Percentiles rank a stretch among this genome's conserved stretches.
Conservation (phyloP, 2,329 filamentous ascomycete species). For the Sclerotiophoma versabilis region DNA sequence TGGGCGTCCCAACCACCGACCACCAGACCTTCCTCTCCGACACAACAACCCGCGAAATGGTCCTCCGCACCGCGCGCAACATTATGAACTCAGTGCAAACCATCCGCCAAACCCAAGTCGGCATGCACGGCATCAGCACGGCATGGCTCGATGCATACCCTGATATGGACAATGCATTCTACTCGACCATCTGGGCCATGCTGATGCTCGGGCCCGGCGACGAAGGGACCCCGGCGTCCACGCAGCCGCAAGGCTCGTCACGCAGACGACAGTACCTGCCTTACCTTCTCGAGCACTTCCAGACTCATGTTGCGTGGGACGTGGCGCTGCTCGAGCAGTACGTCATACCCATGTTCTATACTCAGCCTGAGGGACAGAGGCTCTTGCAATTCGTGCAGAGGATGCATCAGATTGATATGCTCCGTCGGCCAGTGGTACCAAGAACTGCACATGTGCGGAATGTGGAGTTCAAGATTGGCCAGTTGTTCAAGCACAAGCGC, state of each 20-base stretch:
- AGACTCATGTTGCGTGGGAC: conserved; percentile 73
- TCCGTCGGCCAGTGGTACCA: conserved; percentile 52
- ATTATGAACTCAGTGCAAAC: conserved; percentile 76
- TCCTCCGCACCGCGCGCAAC: conserved; percentile 79
- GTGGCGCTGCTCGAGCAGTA: conserved; percentile 73
- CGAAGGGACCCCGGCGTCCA: conserved; percentile 27
- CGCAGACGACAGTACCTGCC: conserved; percentile 66
- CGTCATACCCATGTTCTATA: conserved; percentile 67
- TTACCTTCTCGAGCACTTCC: conserved; percentile 69
- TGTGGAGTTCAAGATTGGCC: conserved; percentile 65
- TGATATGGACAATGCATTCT: conserved; percentile 68
- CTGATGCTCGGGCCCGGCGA: conserved; percentile 50
- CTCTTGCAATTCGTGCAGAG: conserved; percentile 62
- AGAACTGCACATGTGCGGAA: conserved; percentile 22
- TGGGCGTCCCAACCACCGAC: conserved; percentile 53
- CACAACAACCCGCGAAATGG: conserved; percentile 70
- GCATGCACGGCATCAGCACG: conserved; percentile 28
- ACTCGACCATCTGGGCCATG: conserved; percentile 76
- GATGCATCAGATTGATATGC: conserved; percentile 64
- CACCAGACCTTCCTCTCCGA: conserved; percentile 66
- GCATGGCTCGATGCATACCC: conserved; percentile 40
- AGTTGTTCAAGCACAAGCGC: conserved; percentile 82
- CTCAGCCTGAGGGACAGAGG: conserved; percentile 60
- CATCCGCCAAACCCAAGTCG: conserved; percentile 40
- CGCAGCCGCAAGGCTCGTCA: conserved; percentile 30